phyloP scores from a whole-genome alignment of 345 rosid species.

The Zanthoxylum bungeanum region DNA sequence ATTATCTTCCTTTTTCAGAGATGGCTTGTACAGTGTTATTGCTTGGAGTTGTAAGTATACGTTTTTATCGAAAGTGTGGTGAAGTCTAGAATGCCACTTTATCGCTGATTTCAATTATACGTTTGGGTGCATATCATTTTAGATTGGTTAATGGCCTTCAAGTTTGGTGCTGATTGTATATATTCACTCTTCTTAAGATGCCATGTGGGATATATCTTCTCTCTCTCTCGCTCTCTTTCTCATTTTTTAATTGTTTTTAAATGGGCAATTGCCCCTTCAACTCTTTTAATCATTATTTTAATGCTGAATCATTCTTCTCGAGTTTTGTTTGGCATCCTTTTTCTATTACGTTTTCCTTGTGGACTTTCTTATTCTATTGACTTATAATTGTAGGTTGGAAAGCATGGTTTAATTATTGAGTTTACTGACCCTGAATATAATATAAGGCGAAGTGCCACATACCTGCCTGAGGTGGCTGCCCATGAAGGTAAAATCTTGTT shows the following conservation, averaged over 20 bases:
- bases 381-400: slow-evolving; percentile 59
- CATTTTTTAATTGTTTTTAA: background rate
- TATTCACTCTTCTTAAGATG: background rate
- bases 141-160: background rate
- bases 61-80: background rate
- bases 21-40: background rate
- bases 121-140: background rate
- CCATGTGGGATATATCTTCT: background rate
- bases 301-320: background rate
- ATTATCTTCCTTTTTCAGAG: background rate
- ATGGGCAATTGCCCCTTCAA: background rate
- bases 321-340: background rate
- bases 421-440: slow-evolving; percentile 70
- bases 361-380: background rate
- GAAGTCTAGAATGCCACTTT: background rate
- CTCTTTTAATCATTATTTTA: background rate
- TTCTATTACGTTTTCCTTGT: background rate
- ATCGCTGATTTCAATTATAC: background rate
- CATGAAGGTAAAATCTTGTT: slow-evolving; percentile 70
- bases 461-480: slow-evolving; percentile 96
- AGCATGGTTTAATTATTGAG: slow-evolving; percentile 92
- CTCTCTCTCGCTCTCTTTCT: background rate
- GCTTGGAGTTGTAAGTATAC: background rate
- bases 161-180: background rate
- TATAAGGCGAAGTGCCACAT: slow-evolving; percentile 80